These are phyloP conservation scores for Ustilago tritici DNA, from an alignment of 1,284 basidiomycete genomes.

Conservation along the genomic window DNA sequence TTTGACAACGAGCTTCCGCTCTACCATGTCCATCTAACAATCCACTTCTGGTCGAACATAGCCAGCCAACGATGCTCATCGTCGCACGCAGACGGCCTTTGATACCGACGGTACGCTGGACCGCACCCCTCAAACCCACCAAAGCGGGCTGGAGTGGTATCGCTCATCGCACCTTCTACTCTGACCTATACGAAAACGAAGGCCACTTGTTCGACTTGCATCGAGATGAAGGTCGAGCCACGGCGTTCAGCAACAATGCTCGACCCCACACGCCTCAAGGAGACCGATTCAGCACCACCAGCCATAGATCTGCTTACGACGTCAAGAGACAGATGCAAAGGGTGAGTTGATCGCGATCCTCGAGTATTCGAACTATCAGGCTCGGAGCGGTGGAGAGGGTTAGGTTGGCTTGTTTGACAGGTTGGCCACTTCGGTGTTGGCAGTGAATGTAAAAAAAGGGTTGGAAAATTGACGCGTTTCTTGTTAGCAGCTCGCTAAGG, in stretches of 20 bases:
- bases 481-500: background rate
- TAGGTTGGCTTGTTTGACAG: background rate
- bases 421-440: background rate
- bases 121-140: background rate
- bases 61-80: conserved; percentile 5
- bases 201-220: conserved; percentile 38
- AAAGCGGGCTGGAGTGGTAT: conserved; percentile 15
- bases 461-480: background rate
- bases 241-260: conserved; percentile 12
- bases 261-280: conserved; percentile 17
- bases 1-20: background rate
- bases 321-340: conserved; percentile 42
- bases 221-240: conserved; percentile 27
- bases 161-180: conserved; percentile 26
- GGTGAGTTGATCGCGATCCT: conserved; percentile 19
- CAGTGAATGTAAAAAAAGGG: background rate
- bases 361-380: background rate
- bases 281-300: conserved; percentile 31
- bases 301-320: conserved; percentile 31
- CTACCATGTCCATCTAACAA: background rate
- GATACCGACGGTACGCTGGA: conserved; percentile 9
- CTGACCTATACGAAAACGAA: conserved; percentile 50
- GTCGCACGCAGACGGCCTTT: conserved; percentile 13
- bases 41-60: background rate
- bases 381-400: background rate